Conservation (phyloP, 2,329 filamentous ascomycete species). For the Stagonosporopsis vannaccii region DNA sequence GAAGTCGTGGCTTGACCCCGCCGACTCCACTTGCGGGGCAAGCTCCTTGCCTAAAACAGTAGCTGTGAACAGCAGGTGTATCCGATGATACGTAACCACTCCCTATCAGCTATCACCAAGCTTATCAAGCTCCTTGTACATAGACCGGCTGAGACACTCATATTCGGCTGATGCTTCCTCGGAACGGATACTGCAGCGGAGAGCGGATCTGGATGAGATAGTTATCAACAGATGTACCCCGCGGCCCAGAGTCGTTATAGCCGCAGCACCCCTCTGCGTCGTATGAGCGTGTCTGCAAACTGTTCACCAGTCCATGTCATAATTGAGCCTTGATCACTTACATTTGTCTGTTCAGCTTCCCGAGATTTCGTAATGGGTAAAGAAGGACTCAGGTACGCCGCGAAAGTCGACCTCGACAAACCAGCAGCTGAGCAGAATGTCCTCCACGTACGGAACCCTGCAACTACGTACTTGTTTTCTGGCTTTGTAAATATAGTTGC, state of each 20-base stretch:
- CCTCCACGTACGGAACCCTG: constrained; percentile 66
- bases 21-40: constrained; percentile 39
- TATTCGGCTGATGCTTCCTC: constrained; percentile 16
- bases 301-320: background rate
- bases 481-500: background rate
- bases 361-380: constrained; percentile 52
- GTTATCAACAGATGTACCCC: constrained; percentile 34
- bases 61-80: constrained; percentile 28
- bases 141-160: constrained; percentile 10
- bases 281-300: background rate
- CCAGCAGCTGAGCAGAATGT: constrained; percentile 73
- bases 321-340: too few relatives aligned
- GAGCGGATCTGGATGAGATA: constrained; percentile 27
- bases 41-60: constrained; percentile 27
- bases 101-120: constrained; percentile 34
- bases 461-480: background rate
- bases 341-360: background rate
- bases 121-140: constrained; percentile 45
- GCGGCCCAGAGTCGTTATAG: constrained; percentile 25
- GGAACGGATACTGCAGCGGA: constrained; percentile 11
- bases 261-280: constrained; percentile 15
- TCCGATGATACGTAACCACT: constrained; percentile 44
- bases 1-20: constrained; percentile 22
- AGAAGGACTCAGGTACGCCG: constrained; percentile 71
- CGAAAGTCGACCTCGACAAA: constrained; percentile 76